Conservation (phyloP, 306 rosid species). For the Leucaena leucocephala region DNA sequence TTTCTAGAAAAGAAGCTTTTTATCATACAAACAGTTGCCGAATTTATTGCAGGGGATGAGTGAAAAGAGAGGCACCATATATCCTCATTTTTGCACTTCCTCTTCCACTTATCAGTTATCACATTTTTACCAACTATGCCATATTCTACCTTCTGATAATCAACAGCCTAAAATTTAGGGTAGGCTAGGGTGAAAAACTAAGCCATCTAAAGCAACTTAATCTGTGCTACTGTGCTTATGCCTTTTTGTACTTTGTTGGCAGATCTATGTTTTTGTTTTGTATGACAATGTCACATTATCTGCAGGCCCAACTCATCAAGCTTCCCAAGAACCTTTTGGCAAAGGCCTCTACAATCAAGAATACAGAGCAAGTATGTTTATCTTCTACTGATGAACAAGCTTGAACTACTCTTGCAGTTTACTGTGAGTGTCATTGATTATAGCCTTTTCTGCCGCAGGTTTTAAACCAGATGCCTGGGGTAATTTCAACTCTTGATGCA, state of each 20-base stretch:
- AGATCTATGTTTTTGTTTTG: background rate
- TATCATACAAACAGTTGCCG: background rate
- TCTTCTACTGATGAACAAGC: conserved; percentile 11
- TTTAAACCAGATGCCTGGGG: conserved; percentile 81
- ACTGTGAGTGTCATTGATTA: conserved; percentile 8
- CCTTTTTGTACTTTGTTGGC: background rate
- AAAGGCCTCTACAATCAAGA: conserved; percentile 63
- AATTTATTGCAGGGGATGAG: background rate
- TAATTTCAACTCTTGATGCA: conserved; percentile 83
- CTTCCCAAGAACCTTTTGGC: conserved; percentile 83
- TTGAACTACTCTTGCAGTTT: conserved; percentile 7
- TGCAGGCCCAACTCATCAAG: conserved; percentile 73
- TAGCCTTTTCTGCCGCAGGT: conserved; percentile 56
- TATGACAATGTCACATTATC: background rate
- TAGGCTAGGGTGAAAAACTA: background rate
- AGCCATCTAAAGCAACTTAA: background rate
- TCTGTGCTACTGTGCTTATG: background rate
- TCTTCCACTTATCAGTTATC: background rate
- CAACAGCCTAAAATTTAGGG: background rate
- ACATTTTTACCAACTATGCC: background rate
- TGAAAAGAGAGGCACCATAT: background rate
- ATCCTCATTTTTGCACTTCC: background rate
- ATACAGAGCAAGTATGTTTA: conserved; percentile 73
- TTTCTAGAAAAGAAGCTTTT: background rate
- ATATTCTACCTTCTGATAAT: background rate